These are phyloP conservation scores for Aureobasidium uvarum DNA, from an alignment of 2,329 filamentous ascomycete species.

Conservation along the genomic window DNA sequence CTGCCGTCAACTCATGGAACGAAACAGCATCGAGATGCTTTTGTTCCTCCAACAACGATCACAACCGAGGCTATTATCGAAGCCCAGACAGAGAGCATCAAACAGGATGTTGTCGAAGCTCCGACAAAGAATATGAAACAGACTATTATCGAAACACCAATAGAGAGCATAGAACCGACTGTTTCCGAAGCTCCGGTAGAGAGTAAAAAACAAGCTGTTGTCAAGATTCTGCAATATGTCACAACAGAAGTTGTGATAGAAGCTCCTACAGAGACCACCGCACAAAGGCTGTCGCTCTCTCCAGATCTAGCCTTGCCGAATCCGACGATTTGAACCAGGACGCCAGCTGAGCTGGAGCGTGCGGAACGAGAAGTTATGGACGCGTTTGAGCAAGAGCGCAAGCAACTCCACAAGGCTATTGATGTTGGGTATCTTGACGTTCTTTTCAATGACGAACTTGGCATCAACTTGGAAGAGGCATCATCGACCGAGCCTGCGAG, in stretches of 20 bases:
- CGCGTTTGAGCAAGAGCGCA: neutral
- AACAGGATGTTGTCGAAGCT: neutral
- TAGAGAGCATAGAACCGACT: neutral
- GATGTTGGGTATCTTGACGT: neutral
- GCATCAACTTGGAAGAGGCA: neutral
- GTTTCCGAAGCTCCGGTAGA: neutral
- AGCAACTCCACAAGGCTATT: neutral
- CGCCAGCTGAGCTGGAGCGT: neutral
- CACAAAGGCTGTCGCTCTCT: neutral
- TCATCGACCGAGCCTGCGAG: neutral
- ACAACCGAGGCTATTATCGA: neutral
- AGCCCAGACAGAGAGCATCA: neutral
- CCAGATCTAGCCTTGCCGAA: neutral
- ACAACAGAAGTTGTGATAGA: neutral
- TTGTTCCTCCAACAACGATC: neutral
- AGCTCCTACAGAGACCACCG: neutral
- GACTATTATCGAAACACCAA: neutral
- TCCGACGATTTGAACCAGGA: neutral
- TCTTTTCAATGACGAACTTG: neutral
- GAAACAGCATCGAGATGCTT: neutral
- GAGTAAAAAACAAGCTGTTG: neutral
- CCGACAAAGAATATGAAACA: neutral
- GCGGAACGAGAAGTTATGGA: neutral
- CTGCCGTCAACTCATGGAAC: neutral
- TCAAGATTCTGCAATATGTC: no score